Evolutionary conservation across 805 yeast species (phyloP), one percentile per base, ranked within the genome.

Genomic region (Groenewaldozyma salmanticensis): DNA sequence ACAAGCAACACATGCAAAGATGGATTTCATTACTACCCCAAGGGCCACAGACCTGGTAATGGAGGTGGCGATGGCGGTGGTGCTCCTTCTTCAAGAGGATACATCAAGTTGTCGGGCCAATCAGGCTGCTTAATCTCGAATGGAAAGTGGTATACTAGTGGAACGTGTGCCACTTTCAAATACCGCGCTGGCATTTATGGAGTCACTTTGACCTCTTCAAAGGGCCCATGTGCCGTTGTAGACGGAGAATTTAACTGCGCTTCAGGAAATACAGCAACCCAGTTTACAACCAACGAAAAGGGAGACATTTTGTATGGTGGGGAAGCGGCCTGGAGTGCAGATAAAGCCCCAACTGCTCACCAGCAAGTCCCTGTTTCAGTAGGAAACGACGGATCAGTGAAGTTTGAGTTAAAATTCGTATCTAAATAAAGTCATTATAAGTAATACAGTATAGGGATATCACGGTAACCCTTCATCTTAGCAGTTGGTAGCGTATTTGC

Each of bases 101-200:
- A 59, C 51, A 54, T 83, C 35, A 69, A 64, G 40, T 61, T 76
- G 11, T 55, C 68, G 16, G 72, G 64, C 33, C 72, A 78, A 43
- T 48, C 60, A 3, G 95, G 95, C 6, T 85, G 95, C 61, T 64
- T 90, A 44, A 90, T 88, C 53, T 75, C 82, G 45, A 82, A 75
- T 53, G 98, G 98, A 3, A 72, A 76, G 49, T 88, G 94, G 92
- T 84, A 80, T 62, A 57, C 71, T 3, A 42, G 50, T 7, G 67
- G 70, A 15, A 96, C 96, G 1, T 90, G 96, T 60, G 97, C 96
- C 3, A 76, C 81, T 4, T 88, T 70, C 62, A 68, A 68, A 20
- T 52, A 82, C 20, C 53, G 60, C 24, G 70, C 76, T 40, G 74
- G 81, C 24, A 76, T 75, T 59, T 92, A 92, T 2, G 92, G 92